These are phyloP conservation scores for Escallonia herrerae DNA, from an alignment of 129 eudicot genomes.

Conservation along the genomic window DNA sequence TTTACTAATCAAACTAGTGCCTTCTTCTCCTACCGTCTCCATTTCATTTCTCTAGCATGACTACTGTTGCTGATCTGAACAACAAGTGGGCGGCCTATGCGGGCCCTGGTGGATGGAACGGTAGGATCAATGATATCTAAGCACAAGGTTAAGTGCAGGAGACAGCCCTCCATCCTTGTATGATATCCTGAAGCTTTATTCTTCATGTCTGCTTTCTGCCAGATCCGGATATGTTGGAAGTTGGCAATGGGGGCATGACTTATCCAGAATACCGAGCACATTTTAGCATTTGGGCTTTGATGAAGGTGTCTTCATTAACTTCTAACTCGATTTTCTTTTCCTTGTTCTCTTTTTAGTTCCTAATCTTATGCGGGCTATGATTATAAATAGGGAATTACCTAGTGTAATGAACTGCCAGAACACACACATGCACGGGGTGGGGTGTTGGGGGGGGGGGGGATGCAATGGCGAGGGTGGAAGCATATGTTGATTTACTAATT, in stretches of 20 bases:
- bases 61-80: slow-evolving; percentile 74
- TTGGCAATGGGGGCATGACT: slow-evolving; percentile 97
- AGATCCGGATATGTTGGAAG: slow-evolving; percentile 99
- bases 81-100: slow-evolving; percentile 99
- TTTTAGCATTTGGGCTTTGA: slow-evolving; percentile 96
- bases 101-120: slow-evolving; percentile 99
- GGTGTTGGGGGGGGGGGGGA: too few species aligned
- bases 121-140: slow-evolving; percentile 24
- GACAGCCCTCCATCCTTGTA: slow-evolving; percentile 5
- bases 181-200: slow-evolving; percentile 2
- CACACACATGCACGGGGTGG: too few species aligned
- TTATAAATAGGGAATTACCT: too few species aligned
- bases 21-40: not conserved
- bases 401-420: too few species aligned
- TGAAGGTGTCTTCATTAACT: slow-evolving; percentile 45
- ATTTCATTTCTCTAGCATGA: slow-evolving; percentile 50
- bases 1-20: not conserved
- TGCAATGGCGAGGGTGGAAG: too few species aligned
- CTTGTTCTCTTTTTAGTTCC: too few species aligned
- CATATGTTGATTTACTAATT: not conserved
- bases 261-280: slow-evolving; percentile 82
- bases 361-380: too few species aligned
- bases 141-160: slow-evolving; percentile 12
- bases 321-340: too few species aligned
- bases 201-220: slow-evolving; percentile 17